These are phyloP conservation scores for Lathyrus aphaca DNA, from an alignment of 306 rosid genomes.

Conservation along the genomic window DNA sequence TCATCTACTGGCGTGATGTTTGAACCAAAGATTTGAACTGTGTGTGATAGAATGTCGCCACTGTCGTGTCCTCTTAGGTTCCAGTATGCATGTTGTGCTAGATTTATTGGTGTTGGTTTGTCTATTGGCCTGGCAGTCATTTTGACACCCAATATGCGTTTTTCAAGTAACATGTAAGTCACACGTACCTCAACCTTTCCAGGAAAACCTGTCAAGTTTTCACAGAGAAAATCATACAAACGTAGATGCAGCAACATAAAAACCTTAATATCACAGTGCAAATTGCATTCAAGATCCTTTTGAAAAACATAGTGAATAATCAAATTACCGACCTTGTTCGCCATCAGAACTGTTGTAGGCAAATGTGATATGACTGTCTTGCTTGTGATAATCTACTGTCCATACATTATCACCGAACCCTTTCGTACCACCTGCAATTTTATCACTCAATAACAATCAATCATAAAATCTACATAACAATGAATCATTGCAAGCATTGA, in stretches of 20 bases:
- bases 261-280: not conserved
- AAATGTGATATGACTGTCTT: slow-evolving; percentile 57
- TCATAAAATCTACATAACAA: slow-evolving; percentile 10
- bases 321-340: slow-evolving; percentile 56
- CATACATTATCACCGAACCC: slow-evolving; percentile 69
- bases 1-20: slow-evolving; percentile 58
- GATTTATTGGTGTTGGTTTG: slow-evolving; percentile 68
- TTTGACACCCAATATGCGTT: slow-evolving; percentile 49
- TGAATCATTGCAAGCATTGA: not conserved
- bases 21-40: slow-evolving; percentile 55
- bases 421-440: slow-evolving; percentile 56
- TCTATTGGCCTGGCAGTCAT: slow-evolving; percentile 57
- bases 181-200: slow-evolving; percentile 60
- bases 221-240: not conserved
- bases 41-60: slow-evolving; percentile 63
- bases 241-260: not conserved
- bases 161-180: slow-evolving; percentile 54
- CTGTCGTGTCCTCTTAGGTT: slow-evolving; percentile 67
- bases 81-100: slow-evolving; percentile 78
- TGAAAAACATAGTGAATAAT: not conserved
- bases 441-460: slow-evolving; percentile 1
- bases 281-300: not conserved
- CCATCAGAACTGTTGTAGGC: slow-evolving; percentile 55
- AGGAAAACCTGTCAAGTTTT: slow-evolving; percentile 64
- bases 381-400: slow-evolving; percentile 44